Base-by-base conservation (phyloP, 2,329 filamentous ascomycete species). In the Macrophomina pseudophaseolina region DNA sequence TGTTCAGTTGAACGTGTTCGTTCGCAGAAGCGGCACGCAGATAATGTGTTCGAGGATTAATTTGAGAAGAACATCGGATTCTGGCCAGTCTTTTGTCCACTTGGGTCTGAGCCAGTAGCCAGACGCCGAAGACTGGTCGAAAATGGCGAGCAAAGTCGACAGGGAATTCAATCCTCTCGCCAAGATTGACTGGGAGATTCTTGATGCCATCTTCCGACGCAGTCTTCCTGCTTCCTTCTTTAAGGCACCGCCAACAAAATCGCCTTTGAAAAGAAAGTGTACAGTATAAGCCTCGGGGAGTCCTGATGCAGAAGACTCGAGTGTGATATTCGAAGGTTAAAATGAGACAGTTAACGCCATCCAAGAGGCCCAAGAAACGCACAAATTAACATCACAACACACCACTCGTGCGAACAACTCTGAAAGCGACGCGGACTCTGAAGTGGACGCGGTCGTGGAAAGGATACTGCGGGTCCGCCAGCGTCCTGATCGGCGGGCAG, bases 41-140 rank as follows among this genome's bases (percentile, higher is more conserved):
- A 16, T 5, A 28, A 12, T 23, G 7, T 12, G 2, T 9, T 12
- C 8, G 59, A 52, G 33, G n/a, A 18, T 1, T 58, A 52, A 0
- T 60, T 73, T 5, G 74, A 75, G 66, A 72, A 68, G 35, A 80
- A 79, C 54, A 69, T 82, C 18, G 76, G 71, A 1, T 81, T 80
- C 66, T 74, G 73, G 3, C 77, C 73, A 76, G 30, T 68, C 68
- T 3, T 66, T 80, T 4, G 74, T 76, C 4, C 65, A 51, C 14
- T 67, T 78, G 16, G 38, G 54, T n/a, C 9, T 44, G 2, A 46
- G 16, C 0, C 23, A 53, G 1, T 23, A 30, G n/a, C 62, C 62
- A 33, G 28, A 54, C 9, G 28, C n/a, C 18, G 62, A 54, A 35
- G 70, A 74, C 66, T 73, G 72, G 71, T 64, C 66, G 28, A 71